phyloP scores from a whole-genome alignment of 2,329 filamentous ascomycete species.

The Helicocarpus griseus region DNA sequence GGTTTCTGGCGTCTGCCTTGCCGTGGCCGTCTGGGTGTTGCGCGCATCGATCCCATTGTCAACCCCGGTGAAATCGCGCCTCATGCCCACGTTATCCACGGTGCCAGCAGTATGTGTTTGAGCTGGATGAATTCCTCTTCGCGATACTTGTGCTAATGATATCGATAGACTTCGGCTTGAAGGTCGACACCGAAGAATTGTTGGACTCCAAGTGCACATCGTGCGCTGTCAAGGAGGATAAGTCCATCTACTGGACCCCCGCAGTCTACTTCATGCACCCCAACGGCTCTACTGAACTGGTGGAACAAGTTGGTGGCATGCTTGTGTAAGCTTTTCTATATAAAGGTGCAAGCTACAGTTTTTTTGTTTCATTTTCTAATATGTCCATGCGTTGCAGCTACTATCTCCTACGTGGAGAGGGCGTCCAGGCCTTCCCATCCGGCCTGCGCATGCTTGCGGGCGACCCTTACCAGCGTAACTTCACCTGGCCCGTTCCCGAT shows the following conservation, averaged over 20 bases:
- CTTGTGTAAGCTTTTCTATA: conserved; percentile 53
- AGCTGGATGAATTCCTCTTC: background rate
- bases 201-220: conserved; percentile 61
- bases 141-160: conserved; percentile 7
- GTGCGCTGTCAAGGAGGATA: conserved; percentile 69
- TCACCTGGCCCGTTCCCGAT: conserved; percentile 58
- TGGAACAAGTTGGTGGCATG: conserved; percentile 71
- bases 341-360: background rate
- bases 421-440: conserved; percentile 62
- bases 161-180: conserved; percentile 52
- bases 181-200: conserved; percentile 50
- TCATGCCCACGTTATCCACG: conserved; percentile 68
- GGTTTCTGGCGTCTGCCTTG: conserved; percentile 92
- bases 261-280: conserved; percentile 64
- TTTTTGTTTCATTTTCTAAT: conserved; percentile 5
- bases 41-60: conserved; percentile 69
- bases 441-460: conserved; percentile 79
- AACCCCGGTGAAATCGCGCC: conserved; percentile 48
- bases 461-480: conserved; percentile 57
- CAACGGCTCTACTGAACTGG: conserved; percentile 58
- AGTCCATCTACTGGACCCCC: conserved; percentile 83
- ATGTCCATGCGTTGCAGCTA: conserved; percentile 46
- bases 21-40: conserved; percentile 57
- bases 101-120: conserved; percentile 57
- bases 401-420: conserved; percentile 64